phyloP scores from a whole-genome alignment of 768 basidiomycete species.

The Tulasnella sp. region DNA sequence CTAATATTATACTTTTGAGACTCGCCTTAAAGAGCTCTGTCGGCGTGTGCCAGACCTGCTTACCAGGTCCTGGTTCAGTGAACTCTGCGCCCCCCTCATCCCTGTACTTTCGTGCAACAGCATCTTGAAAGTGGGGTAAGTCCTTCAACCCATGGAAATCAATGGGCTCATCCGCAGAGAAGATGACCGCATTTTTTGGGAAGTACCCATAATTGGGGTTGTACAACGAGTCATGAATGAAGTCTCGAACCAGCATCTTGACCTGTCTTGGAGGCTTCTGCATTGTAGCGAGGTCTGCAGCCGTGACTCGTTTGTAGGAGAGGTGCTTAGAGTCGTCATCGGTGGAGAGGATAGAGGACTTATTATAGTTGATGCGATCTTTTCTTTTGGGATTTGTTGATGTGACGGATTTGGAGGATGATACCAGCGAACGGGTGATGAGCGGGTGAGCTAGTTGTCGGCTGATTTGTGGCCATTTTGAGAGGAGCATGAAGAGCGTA shows the following conservation, averaged over 20 bases:
- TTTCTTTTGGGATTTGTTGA: slow-evolving; percentile 20
- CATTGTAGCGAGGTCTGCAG: slow-evolving; percentile 51
- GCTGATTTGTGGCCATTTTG: too few species aligned
- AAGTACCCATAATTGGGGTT: slow-evolving; percentile 98
- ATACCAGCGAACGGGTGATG: background rate
- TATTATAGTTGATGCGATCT: slow-evolving; percentile 76
- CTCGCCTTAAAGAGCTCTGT: slow-evolving; percentile 93
- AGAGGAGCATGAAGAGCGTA: too few species aligned
- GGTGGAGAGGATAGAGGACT: slow-evolving; percentile 43
- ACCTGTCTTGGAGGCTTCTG: slow-evolving; percentile 61
- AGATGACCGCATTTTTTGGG: slow-evolving; percentile 83
- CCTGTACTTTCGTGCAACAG: slow-evolving; percentile 66
- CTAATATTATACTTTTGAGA: background rate
- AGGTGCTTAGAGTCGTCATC: slow-evolving; percentile 41
- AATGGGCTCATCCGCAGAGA: slow-evolving; percentile 55
- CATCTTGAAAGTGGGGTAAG: slow-evolving; percentile 66
- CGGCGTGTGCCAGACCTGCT: slow-evolving; percentile 97
- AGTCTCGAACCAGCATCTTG: slow-evolving; percentile 92
- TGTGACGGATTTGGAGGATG: background rate
- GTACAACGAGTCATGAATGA: slow-evolving; percentile 92
- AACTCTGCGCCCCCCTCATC: slow-evolving; percentile 33
- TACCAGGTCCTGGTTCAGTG: slow-evolving; percentile 50
- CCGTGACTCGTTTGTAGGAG: slow-evolving; percentile 51
- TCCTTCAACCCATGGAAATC: slow-evolving; percentile 60
- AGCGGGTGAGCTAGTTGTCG: too few species aligned